Conservation (phyloP, 495 filamentous ascomycete species). For the Saxophila tyrrhenica region DNA sequence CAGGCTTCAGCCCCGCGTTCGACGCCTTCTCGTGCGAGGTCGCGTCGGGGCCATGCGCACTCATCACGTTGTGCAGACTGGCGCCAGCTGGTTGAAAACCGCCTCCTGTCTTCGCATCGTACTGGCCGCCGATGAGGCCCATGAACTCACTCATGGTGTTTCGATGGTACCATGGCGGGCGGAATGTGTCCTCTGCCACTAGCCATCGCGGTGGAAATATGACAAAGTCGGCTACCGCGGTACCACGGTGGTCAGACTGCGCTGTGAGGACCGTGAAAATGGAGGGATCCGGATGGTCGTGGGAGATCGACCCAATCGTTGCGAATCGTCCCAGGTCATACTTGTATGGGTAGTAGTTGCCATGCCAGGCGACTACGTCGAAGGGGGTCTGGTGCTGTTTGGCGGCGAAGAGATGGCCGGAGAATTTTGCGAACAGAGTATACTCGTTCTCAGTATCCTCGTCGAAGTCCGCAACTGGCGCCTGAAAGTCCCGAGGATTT, state of each 20-base stretch:
- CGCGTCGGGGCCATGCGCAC: slow-evolving; percentile 50
- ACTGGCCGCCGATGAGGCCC: slow-evolving; percentile 61
- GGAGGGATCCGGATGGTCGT: slow-evolving; percentile 71
- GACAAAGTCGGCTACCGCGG: slow-evolving; percentile 70
- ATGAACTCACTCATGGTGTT: slow-evolving; percentile 81
- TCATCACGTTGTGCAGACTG: slow-evolving; percentile 54
- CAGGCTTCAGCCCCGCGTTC: slow-evolving; percentile 45
- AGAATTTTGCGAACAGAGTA: slow-evolving; percentile 64
- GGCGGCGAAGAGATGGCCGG: slow-evolving; percentile 63
- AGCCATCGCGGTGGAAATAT: slow-evolving; percentile 77
- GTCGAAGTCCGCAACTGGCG: slow-evolving; percentile 64
- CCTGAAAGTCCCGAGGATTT: slow-evolving; percentile 82
- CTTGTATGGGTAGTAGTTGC: slow-evolving; percentile 72
- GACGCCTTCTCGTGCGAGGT: slow-evolving; percentile 47
- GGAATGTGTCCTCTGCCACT: slow-evolving; percentile 65
- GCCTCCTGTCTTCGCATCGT: slow-evolving; percentile 53
- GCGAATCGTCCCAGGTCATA: slow-evolving; percentile 77
- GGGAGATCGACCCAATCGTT: slow-evolving; percentile 60
- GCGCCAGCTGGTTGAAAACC: slow-evolving; percentile 53
- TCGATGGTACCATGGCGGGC: slow-evolving; percentile 74
- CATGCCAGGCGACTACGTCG: slow-evolving; percentile 77
- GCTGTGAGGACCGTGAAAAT: slow-evolving; percentile 76
- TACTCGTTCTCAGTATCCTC: slow-evolving; percentile 45
- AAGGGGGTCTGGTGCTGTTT: slow-evolving; percentile 66
- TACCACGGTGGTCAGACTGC: slow-evolving; percentile 52